These are phyloP conservation scores for Arabis alpina DNA, from an alignment of 345 rosid genomes.

Conservation along the genomic window DNA sequence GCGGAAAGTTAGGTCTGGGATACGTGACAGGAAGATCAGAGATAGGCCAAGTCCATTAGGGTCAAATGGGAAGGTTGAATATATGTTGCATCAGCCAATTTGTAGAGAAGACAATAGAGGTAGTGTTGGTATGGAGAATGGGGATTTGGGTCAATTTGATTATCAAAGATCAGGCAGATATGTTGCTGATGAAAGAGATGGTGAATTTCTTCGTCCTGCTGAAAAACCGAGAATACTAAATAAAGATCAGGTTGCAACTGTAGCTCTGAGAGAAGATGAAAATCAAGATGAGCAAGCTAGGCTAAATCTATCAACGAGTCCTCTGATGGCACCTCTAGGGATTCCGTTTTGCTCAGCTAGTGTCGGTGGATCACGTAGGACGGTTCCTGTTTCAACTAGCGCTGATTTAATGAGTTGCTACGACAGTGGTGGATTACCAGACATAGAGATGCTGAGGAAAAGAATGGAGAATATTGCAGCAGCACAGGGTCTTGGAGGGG, in stretches of 20 bases:
- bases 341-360: slow-evolving; percentile 76
- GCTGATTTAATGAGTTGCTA: slow-evolving; percentile 56
- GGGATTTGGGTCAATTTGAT: slow-evolving; percentile 67
- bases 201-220: slow-evolving; percentile 44
- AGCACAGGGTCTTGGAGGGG: slow-evolving; percentile 83
- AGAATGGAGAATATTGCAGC: slow-evolving; percentile 81
- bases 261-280: slow-evolving; percentile 50
- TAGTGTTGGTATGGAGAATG: slow-evolving; percentile 63
- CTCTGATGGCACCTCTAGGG: slow-evolving; percentile 79
- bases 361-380: slow-evolving; percentile 60
- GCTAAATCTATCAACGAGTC: slow-evolving; percentile 49
- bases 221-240: slow-evolving; percentile 47
- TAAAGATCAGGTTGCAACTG: slow-evolving; percentile 48
- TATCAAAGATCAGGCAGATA: slow-evolving; percentile 70
- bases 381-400: slow-evolving; percentile 48
- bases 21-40: slow-evolving; percentile 70
- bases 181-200: slow-evolving; percentile 59
- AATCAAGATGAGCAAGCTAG: slow-evolving; percentile 57
- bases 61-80: slow-evolving; percentile 82
- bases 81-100: slow-evolving; percentile 52
- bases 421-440: slow-evolving; percentile 65
- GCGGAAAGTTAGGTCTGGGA: slow-evolving; percentile 67
- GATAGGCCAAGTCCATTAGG: slow-evolving; percentile 85
- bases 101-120: slow-evolving; percentile 61
- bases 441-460: slow-evolving; percentile 66